A percentile compares a stretch with the other conserved stretches of the same genome.
Conservation (phyloP, 257 asterid species). For the Misopates orontium region DNA sequence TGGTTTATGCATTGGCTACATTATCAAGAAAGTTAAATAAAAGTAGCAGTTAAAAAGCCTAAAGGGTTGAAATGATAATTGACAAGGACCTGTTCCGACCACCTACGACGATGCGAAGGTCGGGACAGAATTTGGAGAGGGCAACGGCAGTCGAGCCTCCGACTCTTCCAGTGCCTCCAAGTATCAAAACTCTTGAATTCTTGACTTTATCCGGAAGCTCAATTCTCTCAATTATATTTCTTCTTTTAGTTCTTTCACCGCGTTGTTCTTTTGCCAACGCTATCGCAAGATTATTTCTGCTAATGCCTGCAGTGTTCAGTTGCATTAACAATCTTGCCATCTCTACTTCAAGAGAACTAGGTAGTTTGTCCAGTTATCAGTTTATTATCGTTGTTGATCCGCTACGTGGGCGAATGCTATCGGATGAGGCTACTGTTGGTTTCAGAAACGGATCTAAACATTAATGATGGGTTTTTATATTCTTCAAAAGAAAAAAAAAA, state of each 20-base stretch:
- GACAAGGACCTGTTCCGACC: slow-evolving; percentile 95
- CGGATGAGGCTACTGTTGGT: neutral
- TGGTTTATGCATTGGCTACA: too few species aligned
- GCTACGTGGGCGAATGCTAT: neutral
- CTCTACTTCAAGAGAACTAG: neutral
- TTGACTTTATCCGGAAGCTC: slow-evolving; percentile 51
- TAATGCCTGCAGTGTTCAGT: slow-evolving; percentile 29
- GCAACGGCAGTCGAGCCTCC: slow-evolving; percentile 94
- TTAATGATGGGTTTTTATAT: neutral
- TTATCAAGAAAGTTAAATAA: too few species aligned
- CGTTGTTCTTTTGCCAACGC: slow-evolving; percentile 29
- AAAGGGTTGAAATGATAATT: too few species aligned
- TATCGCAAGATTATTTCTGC: slow-evolving; percentile 29
- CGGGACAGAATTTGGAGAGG: slow-evolving; percentile 72
- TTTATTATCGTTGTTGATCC: neutral
- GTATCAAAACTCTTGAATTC: slow-evolving; percentile 61
- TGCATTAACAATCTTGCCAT: slow-evolving; percentile 58
- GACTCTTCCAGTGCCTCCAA: slow-evolving; percentile 99
- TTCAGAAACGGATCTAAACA: neutral
- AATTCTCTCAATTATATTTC: slow-evolving; percentile 30
- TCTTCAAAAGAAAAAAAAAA: too few species aligned
- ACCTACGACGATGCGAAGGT: slow-evolving; percentile 59
- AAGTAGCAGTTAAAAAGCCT: too few species aligned
- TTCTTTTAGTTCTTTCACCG: slow-evolving; percentile 8
- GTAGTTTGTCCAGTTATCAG: neutral